These are phyloP conservation scores for Typha latifolia DNA, from an alignment of 176 grass and related monocot species.

Conservation along the genomic window DNA sequence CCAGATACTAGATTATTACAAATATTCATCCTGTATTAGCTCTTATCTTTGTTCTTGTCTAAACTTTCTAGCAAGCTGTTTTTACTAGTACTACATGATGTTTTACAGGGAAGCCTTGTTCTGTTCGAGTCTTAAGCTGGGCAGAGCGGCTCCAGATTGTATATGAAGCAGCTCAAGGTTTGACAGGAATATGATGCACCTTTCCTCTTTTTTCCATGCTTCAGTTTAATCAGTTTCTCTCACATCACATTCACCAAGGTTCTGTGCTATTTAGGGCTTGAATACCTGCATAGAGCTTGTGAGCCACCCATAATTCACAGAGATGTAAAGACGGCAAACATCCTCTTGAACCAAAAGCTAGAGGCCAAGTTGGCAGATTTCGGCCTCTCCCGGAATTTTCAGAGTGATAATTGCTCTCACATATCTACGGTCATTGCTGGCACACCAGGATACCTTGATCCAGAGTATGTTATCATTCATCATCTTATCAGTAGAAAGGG, in stretches of 20 bases:
- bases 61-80: too few species aligned
- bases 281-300: conserved; percentile 47
- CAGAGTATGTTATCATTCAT: conserved; percentile 21
- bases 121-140: conserved; percentile 6
- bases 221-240: background rate
- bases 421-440: conserved; percentile 14
- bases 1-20: too few species aligned
- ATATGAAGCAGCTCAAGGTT: conserved; percentile 17
- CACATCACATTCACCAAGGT: background rate
- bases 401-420: conserved; percentile 4
- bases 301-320: conserved; percentile 25
- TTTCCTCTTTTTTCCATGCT: background rate
- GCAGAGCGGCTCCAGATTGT: conserved; percentile 10
- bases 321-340: conserved; percentile 46
- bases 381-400: conserved; percentile 24
- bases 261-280: conserved; percentile 16
- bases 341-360: conserved; percentile 23
- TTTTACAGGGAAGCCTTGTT: background rate
- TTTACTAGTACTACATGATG: background rate
- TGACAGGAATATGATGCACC: background rate
- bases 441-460: conserved; percentile 33
- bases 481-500: too few species aligned
- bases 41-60: too few species aligned
- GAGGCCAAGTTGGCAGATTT: conserved; percentile 40
- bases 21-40: too few species aligned